Evolutionary conservation across 495 filamentous ascomycete genomes (phyloP).

Genomic region (Penicillium roqueforti): DNA sequence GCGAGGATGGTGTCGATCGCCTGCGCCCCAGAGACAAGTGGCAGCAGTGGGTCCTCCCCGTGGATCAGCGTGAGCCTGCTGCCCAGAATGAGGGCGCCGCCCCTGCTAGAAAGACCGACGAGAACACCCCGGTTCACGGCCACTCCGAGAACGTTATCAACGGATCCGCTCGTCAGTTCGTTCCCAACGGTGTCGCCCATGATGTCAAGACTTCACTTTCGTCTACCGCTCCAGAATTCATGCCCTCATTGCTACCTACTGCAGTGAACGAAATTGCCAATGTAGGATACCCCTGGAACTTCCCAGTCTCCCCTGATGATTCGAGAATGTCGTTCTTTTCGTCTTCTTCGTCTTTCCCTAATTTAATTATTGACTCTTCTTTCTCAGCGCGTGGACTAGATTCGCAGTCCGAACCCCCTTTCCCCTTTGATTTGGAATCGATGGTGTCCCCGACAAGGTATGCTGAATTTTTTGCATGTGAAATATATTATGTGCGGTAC

Average conservation of each 20-base stretch:
- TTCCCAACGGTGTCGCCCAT: conserved; percentile 38
- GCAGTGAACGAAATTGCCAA: conserved; percentile 39
- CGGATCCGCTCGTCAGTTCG: conserved; percentile 28
- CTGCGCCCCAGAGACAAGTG: conserved; percentile 73
- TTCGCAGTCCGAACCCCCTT: conserved; percentile 6
- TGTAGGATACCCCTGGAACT: conserved; percentile 40
- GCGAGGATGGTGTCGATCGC: conserved; percentile 71
- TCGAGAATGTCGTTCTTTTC: neutral
- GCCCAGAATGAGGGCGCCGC: conserved; percentile 58
- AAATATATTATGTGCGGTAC: neutral
- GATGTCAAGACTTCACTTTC: conserved; percentile 58
- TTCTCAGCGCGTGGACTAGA: conserved; percentile 34
- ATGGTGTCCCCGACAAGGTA: conserved; percentile 14
- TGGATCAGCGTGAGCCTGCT: conserved; percentile 55
- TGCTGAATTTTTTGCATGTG: neutral
- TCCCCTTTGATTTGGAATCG: conserved; percentile 4
- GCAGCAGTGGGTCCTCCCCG: conserved; percentile 71
- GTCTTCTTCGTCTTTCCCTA: conserved; percentile 27
- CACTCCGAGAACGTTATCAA: conserved; percentile 29
- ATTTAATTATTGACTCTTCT: conserved; percentile 51
- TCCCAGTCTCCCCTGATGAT: conserved; percentile 8
- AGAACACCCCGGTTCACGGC: conserved; percentile 24
- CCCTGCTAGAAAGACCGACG: conserved; percentile 24
- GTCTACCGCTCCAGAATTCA: conserved; percentile 72
- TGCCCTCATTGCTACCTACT: conserved; percentile 48